Percentiles rank a stretch among this genome's conserved stretches.
Conservation (phyloP, 768 basidiomycete genomes). For the Russula olivacea region DNA sequence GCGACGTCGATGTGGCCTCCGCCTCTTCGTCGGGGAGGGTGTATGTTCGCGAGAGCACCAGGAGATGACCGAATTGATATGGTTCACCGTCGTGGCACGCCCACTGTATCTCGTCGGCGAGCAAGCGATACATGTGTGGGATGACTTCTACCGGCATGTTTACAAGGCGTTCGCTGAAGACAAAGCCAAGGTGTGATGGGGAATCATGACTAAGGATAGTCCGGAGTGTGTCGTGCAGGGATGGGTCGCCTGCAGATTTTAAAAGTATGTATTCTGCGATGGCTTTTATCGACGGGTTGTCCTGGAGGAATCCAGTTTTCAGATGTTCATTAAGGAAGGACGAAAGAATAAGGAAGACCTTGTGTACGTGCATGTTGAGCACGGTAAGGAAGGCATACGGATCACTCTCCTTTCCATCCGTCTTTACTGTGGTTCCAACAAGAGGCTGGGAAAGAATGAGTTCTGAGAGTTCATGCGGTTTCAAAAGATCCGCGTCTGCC, state of each 20-base stretch:
- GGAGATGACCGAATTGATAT: constrained; percentile 64
- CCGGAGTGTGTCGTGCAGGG: constrained; percentile 50
- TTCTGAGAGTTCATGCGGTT: constrained; percentile 70
- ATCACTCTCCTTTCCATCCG: constrained; percentile 84
- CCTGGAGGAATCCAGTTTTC: constrained; percentile 40
- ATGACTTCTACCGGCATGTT: constrained; percentile 96
- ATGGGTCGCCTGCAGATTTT: constrained; percentile 45
- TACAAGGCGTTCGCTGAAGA: constrained; percentile 82
- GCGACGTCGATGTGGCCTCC: constrained; percentile 31
- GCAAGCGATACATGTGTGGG: constrained; percentile 89
- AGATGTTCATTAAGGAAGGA: not conserved
- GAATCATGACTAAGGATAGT: constrained; percentile 41
- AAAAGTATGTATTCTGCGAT: constrained; percentile 64
- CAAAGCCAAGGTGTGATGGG: constrained; percentile 64
- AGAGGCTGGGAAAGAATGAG: constrained; percentile 67
- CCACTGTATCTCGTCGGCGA: constrained; percentile 73
- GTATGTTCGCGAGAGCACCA: constrained; percentile 78
- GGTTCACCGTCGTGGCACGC: constrained; percentile 63
- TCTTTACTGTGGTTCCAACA: constrained; percentile 88
- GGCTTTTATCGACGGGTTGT: constrained; percentile 63
- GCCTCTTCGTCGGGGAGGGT: constrained; percentile 61
- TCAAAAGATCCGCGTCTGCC: constrained; percentile 64
- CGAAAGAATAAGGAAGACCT: constrained; percentile 35
- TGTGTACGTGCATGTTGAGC: constrained; percentile 67
- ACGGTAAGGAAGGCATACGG: constrained; percentile 86